phyloP scores from a whole-genome alignment of 2,329 filamentous ascomycete genomes.

The Cucurbitaria berberidis region DNA sequence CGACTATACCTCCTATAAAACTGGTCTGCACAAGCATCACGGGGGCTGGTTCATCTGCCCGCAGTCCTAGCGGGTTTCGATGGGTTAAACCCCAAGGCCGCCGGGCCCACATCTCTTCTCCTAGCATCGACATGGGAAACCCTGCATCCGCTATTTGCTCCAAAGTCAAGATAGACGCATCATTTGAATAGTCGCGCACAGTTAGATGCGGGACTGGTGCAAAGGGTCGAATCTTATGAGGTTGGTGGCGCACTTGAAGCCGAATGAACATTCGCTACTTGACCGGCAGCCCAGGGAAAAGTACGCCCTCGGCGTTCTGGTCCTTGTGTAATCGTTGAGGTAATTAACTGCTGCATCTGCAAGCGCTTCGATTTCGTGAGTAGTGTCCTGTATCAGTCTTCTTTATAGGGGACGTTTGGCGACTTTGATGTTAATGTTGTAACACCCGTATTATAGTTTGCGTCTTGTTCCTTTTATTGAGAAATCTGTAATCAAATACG shows the following conservation, averaged over 20 bases:
- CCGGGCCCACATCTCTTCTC: slow-evolving; percentile 52
- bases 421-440: too few relatives aligned
- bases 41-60: slow-evolving; percentile 26
- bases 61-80: slow-evolving; percentile 21
- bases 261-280: slow-evolving; percentile 42
- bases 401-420: too few relatives aligned
- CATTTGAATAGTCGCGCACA: too few relatives aligned
- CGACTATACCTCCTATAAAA: slow-evolving; percentile 57
- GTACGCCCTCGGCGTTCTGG: slow-evolving; percentile 40
- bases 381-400: too few relatives aligned
- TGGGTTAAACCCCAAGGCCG: slow-evolving; percentile 23
- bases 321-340: slow-evolving; percentile 12
- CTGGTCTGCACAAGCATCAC: slow-evolving; percentile 59
- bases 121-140: slow-evolving; percentile 58
- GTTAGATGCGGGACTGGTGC: slow-evolving; percentile 38
- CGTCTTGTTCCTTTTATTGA: too few relatives aligned
- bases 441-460: too few relatives aligned
- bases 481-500: too few relatives aligned
- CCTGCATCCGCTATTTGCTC: slow-evolving; percentile 44
- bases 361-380: too few relatives aligned
- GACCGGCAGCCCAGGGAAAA: slow-evolving; percentile 59
- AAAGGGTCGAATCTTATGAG: slow-evolving; percentile 51
- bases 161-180: slow-evolving; percentile 48
- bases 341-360: too few relatives aligned
- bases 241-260: slow-evolving; percentile 36